These are phyloP conservation scores for Aureobasidium sp. DNA, from an alignment of 2,329 filamentous ascomycete genomes.

Conservation along the genomic window DNA sequence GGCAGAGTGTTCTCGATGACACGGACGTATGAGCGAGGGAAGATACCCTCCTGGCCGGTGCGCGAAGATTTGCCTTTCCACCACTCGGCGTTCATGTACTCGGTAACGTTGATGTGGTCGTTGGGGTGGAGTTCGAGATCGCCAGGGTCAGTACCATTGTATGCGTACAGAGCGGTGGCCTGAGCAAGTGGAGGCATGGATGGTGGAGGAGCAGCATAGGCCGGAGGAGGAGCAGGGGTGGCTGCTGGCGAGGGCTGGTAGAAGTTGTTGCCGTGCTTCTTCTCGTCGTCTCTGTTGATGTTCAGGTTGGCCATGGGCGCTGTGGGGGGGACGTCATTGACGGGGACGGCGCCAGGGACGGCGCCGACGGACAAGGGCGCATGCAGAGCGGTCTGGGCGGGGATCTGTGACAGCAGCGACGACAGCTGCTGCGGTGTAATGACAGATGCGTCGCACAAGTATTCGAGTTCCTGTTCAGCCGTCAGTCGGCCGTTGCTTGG, in stretches of 20 bases:
- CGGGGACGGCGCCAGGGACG: constrained; percentile 22
- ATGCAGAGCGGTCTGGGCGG: constrained; percentile 55
- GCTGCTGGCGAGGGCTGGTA: constrained; percentile 33
- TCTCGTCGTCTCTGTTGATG: constrained; percentile 28
- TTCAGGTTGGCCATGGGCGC: constrained; percentile 28
- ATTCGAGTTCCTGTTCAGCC: constrained; percentile 73
- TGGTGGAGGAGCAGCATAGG: constrained; percentile 41
- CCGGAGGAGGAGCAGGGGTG: constrained; percentile 45
- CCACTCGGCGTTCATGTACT: constrained; percentile 97
- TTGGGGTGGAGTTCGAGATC: constrained; percentile 75
- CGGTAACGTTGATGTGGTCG: constrained; percentile 70
- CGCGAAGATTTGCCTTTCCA: constrained; percentile 84
- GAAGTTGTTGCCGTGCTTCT: constrained; percentile 26
- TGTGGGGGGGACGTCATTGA: constrained; percentile 21
- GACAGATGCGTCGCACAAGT: constrained; percentile 72
- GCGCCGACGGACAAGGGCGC: constrained; percentile 31
- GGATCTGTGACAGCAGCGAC: constrained; percentile 65
- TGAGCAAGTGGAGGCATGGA: constrained; percentile 52
- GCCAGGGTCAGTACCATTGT: constrained; percentile 69
- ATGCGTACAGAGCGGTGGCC: constrained; percentile 76
- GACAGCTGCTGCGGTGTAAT: constrained; percentile 70
- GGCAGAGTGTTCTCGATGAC: constrained; percentile 57
- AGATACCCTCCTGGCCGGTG: constrained; percentile 81
- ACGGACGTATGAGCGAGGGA: constrained; percentile 82
- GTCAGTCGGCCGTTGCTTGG: constrained; percentile 7